A percentile compares a stretch with the other conserved stretches of the same genome.
Evolutionary conservation across 2,329 filamentous ascomycete genomes (phyloP).

Genomic region (Fusarium metavorans): DNA sequence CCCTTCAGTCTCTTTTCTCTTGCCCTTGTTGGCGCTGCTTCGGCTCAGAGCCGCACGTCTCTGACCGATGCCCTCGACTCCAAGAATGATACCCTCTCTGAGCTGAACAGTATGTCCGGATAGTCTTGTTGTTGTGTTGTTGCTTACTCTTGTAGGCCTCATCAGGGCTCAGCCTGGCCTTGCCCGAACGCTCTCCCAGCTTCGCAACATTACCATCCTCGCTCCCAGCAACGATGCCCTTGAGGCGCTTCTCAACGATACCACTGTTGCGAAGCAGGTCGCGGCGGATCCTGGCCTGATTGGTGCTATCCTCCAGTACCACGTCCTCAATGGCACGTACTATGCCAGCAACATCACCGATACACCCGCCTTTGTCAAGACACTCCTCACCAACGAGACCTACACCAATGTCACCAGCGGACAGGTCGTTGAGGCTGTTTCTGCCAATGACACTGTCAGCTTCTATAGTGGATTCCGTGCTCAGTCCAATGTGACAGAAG

Average conservation of each 20-base stretch:
- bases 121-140: not conserved
- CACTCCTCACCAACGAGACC: slow-evolving; percentile 56
- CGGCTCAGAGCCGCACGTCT: slow-evolving; percentile 37
- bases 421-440: slow-evolving; percentile 56
- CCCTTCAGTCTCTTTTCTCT: slow-evolving; percentile 30
- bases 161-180: slow-evolving; percentile 41
- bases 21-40: slow-evolving; percentile 33
- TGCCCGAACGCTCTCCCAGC: slow-evolving; percentile 22
- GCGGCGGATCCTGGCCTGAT: slow-evolving; percentile 54
- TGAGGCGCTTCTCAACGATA: slow-evolving; percentile 60
- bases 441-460: slow-evolving; percentile 56
- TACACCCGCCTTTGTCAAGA: slow-evolving; percentile 51
- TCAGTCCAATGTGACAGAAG: slow-evolving; percentile 52
- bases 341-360: slow-evolving; percentile 49
- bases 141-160: slow-evolving; percentile 37
- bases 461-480: slow-evolving; percentile 58
- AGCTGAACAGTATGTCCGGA: slow-evolving; percentile 32
- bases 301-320: slow-evolving; percentile 65
- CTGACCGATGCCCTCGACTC: slow-evolving; percentile 41
- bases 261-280: slow-evolving; percentile 54
- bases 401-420: slow-evolving; percentile 58
- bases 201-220: slow-evolving; percentile 55
- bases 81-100: slow-evolving; percentile 45
- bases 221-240: slow-evolving; percentile 68
- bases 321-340: slow-evolving; percentile 64